These are phyloP conservation scores for Spathaspora gorwiae DNA, from an alignment of 805 yeast genomes.

Conservation along the genomic window DNA sequence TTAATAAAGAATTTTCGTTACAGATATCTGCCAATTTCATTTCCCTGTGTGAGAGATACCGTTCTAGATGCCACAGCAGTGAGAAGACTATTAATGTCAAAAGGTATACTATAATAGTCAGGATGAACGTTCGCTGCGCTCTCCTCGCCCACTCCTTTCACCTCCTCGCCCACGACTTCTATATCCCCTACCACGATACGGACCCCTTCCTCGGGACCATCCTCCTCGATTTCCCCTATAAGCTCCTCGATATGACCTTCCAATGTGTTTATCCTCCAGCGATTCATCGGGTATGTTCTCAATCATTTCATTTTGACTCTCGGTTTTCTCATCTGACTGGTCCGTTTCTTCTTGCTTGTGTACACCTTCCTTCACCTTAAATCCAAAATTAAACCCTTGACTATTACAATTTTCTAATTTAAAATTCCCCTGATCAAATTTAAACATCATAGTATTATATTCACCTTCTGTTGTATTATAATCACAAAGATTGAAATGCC, in stretches of 20 bases:
- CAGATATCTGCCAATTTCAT: too few relatives aligned
- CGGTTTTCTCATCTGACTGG: too few relatives aligned
- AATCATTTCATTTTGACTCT: background rate
- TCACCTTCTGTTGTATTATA: constrained; percentile 14
- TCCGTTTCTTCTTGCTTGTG: too few relatives aligned
- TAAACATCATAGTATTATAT: constrained; percentile 44
- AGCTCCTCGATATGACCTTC: background rate
- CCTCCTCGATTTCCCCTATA: constrained; percentile 5
- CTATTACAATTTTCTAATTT: constrained; percentile 47
- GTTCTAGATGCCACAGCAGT: too few relatives aligned
- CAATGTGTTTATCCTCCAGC: too few relatives aligned
- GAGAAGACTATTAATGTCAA: too few relatives aligned
- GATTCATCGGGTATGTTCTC: background rate
- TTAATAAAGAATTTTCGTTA: background rate
- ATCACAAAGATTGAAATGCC: constrained; percentile 77
- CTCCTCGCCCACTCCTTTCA: constrained; percentile 7
- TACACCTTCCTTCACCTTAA: constrained; percentile 23
- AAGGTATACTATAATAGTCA: too few relatives aligned
- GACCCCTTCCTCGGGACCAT: constrained; percentile 9
- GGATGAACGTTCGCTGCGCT: too few relatives aligned
- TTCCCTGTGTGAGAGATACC: too few relatives aligned
- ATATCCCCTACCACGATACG: constrained; percentile 14
- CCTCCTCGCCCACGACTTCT: constrained; percentile 13
- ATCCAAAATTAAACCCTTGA: constrained; percentile 61
- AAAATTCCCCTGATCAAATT: constrained; percentile 44